phyloP scores from a whole-genome alignment of 805 yeast species.

The Yarrowia sp. region DNA sequence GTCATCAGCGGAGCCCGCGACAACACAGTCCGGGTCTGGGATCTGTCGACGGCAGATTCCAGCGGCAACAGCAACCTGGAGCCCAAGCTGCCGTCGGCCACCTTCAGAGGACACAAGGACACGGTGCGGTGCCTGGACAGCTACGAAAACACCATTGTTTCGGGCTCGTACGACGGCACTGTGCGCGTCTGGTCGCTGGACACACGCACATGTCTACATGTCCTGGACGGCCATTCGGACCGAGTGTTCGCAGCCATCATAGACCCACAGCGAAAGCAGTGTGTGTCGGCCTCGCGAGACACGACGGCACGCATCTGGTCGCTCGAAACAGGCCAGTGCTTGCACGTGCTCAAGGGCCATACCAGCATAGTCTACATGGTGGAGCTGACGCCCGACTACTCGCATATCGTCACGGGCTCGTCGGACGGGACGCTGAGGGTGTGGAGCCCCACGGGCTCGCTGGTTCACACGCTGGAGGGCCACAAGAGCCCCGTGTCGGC shows the following conservation, averaged over 20 bases:
- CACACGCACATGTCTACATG: conserved; percentile 54
- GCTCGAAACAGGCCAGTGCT: conserved; percentile 83
- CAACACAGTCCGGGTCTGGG: conserved; percentile 27
- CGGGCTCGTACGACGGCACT: conserved; percentile 53
- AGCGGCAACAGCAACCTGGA: conserved; percentile 17
- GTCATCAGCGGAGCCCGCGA: conserved; percentile 18
- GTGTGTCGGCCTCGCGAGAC: conserved; percentile 60
- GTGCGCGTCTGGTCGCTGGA: conserved; percentile 56
- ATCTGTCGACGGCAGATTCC: conserved; percentile 5
- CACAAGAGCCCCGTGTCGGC: conserved; percentile 88
- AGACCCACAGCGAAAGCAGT: conserved; percentile 3
- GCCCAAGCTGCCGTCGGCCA: conserved; percentile 42
- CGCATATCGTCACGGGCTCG: conserved; percentile 81
- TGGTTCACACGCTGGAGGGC: conserved; percentile 86
- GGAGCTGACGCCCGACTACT: conserved; percentile 66
- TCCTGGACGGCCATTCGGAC: conserved; percentile 15
- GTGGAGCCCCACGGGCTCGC: conserved; percentile 89
- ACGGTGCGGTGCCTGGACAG: conserved; percentile 50
- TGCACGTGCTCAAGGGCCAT: conserved; percentile 70
- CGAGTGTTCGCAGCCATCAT: conserved; percentile 8
- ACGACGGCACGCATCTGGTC: conserved; percentile 93
- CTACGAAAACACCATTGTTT: conserved; percentile 57
- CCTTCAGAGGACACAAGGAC: conserved; percentile 50
- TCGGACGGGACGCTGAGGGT: conserved; percentile 84
- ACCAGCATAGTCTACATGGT: conserved; percentile 59